These are phyloP conservation scores for Aphanomyces astaci DNA, from an alignment of 352 stramenopile genomes.

Conservation along the genomic window DNA sequence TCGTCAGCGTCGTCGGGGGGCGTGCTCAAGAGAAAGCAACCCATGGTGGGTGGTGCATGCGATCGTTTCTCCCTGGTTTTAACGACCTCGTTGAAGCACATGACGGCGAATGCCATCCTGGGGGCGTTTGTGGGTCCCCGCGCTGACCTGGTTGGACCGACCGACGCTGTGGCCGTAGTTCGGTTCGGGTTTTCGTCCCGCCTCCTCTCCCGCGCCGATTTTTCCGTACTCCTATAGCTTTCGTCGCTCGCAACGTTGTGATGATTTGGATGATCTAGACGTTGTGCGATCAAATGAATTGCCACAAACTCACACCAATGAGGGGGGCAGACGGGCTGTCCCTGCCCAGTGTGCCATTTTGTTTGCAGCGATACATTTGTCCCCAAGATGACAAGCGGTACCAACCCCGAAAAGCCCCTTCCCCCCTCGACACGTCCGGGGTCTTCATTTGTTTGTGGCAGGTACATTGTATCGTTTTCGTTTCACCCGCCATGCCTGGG, in stretches of 20 bases:
- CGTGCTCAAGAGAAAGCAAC: slow-evolving; percentile 7
- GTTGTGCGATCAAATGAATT: slow-evolving; percentile 14
- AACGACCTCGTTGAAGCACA: neutral
- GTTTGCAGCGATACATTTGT: slow-evolving; percentile 17
- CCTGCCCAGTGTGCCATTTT: slow-evolving; percentile 1
- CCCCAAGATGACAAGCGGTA: slow-evolving; percentile 21
- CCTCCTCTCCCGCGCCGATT: neutral
- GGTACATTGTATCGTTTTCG: slow-evolving; percentile 21
- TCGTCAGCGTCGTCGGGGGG: neutral
- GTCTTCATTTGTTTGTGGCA: too few relatives aligned
- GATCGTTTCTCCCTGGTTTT: neutral
- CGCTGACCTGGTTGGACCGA: neutral
- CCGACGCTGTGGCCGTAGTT: neutral
- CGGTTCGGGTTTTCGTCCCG: slow-evolving; percentile 19
- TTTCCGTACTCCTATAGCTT: neutral
- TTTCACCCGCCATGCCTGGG: neutral
- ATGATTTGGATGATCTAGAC: neutral
- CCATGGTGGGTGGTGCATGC: neutral
- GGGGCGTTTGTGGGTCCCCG: neutral
- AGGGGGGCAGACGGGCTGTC: neutral
- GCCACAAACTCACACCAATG: neutral
- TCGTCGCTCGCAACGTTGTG: neutral
- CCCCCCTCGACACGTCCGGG: neutral
- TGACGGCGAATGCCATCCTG: slow-evolving; percentile 13
- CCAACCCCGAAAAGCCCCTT: neutral